Evolutionary conservation across 2,329 filamentous ascomycete genomes (phyloP).

Genomic region (Madurella fahalii): DNA sequence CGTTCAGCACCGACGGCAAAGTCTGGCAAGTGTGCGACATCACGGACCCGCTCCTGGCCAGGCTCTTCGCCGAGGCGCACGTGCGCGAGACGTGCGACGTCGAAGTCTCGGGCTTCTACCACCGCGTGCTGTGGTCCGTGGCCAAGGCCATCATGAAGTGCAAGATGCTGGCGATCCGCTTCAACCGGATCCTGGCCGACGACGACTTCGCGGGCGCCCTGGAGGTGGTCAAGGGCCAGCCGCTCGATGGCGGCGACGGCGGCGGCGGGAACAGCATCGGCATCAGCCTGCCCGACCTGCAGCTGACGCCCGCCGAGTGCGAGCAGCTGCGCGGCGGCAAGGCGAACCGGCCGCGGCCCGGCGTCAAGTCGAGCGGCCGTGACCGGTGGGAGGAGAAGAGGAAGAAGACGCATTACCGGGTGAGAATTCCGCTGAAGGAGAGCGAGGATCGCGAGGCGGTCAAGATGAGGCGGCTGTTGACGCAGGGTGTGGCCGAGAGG

Average conservation of each 20-base stretch:
- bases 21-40: conserved; percentile 95
- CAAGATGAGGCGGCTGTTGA: conserved; percentile 26
- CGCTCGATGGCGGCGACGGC: conserved; percentile 23
- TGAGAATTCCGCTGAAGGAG: conserved; percentile 27
- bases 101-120: conserved; percentile 74
- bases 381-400: conserved; percentile 23
- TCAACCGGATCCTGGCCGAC: conserved; percentile 48
- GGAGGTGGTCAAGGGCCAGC: conserved; percentile 18
- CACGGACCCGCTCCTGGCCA: conserved; percentile 67
- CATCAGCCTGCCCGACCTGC: conserved; percentile 37
- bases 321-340: conserved; percentile 33
- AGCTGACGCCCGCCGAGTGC: conserved; percentile 37
- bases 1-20: conserved; percentile 73
- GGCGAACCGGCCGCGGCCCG: conserved; percentile 26
- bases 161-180: conserved; percentile 69
- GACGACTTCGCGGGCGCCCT: conserved; percentile 44
- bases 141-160: conserved; percentile 82
- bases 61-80: conserved; percentile 61
- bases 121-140: conserved; percentile 76
- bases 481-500: conserved; percentile 7
- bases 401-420: conserved; percentile 27
- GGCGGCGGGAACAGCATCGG: conserved; percentile 31
- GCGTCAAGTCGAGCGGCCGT: conserved; percentile 17
- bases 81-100: conserved; percentile 57
- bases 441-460: conserved; percentile 24